A percentile compares a stretch with the other conserved stretches of the same genome.
These are phyloP conservation scores for Monosporascus sp. DNA, from an alignment of 2,329 filamentous ascomycete species.

Conservation along the genomic window DNA sequence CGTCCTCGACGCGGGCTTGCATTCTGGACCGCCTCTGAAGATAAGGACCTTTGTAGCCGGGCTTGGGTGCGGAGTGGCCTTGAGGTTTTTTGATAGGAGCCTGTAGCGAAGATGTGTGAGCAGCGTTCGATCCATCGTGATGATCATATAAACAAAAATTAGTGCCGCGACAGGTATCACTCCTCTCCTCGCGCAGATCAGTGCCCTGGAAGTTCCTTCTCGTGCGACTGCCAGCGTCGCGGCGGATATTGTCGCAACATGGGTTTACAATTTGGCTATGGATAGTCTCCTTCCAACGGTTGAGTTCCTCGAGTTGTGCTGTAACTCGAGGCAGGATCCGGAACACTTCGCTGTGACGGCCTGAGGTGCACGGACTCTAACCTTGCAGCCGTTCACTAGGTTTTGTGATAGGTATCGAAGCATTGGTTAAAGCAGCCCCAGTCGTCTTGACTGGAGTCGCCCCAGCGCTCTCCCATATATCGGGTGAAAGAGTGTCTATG, in stretches of 20 bases:
- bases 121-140: background rate
- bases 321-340: background rate
- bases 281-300: too few species aligned
- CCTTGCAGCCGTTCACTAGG: background rate
- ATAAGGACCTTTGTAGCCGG: background rate
- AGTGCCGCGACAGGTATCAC: background rate
- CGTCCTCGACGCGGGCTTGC: conserved; percentile 49
- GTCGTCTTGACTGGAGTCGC: background rate
- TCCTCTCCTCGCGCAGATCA: background rate
- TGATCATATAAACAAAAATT: background rate
- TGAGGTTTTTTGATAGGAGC: background rate
- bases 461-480: background rate
- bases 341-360: background rate
- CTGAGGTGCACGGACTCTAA: background rate
- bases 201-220: background rate
- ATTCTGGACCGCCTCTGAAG: conserved; percentile 40
- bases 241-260: too few species aligned
- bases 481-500: background rate
- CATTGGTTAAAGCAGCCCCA: too few species aligned
- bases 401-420: background rate
- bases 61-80: background rate
- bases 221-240: background rate
- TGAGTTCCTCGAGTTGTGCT: too few species aligned
- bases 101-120: background rate
- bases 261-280: too few species aligned